A percentile compares a stretch with the other conserved stretches of the same genome.
Conservation (phyloP, 176 grass and related monocot genomes). For the bread wheat (Triticum aestivum) region IWGSC_CS_RefSeq_v2.1 NC_057808.1:467177405-467177904, state of each 20-base stretch:
- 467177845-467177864: background rate
- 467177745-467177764: background rate
- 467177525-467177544: background rate
- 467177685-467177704: background rate
- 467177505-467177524: background rate
- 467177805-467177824: background rate
- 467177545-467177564: background rate
- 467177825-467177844: background rate
- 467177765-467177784: background rate
- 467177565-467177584: background rate
- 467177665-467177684: background rate
- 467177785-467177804: background rate
- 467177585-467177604: background rate
- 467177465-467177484: background rate
- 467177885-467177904: background rate
- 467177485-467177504: conserved; percentile 14
- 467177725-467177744: background rate
- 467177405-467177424: background rate
- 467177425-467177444: background rate
- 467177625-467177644: conserved; percentile 23
- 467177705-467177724: conserved; percentile 17
- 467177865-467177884: background rate
- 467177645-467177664: conserved; percentile 28
- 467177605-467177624: conserved; percentile 17
- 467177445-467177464: background rate